Evolutionary conservation across 2,329 filamentous ascomycete genomes (phyloP), one percentile per base, ranked within the genome.

Genomic region (Whalleya microplaca): DNA sequence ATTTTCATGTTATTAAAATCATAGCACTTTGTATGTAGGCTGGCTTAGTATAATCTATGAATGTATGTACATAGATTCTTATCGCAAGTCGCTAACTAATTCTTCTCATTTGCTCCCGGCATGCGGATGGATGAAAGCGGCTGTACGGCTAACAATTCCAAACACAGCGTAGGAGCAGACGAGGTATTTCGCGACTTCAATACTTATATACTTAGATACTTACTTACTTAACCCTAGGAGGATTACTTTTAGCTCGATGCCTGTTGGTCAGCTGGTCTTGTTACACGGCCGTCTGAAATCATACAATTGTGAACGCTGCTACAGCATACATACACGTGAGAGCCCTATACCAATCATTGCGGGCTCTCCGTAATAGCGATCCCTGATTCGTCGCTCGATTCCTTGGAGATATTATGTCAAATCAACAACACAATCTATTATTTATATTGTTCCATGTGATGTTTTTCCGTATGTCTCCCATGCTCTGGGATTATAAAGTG

Each of bases 91-190:
- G 32, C 32, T 37, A 4, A 37, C 4, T 6, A 7, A 16, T 37
- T 14, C 14, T 27, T 9, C 14, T 37, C 32, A 37, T 12, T 37
- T 37, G 32, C 3, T 37, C 32, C 49, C 49, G 49, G 53, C 64
- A 56, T 41, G 23, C 23, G 45, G 42, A 56, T 41, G 48, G 51
- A 61, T 62, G 62, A 61, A 67, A 65, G 62, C 62, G 57, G 63
- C 45, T 63, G 44, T 41, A 54, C 43, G 44, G 53, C 58, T 51
- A 41, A 43, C 14, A 14, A 6, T 45, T 42, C 23, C 9, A 27
- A 9, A n/a, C 3, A 19, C 20, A 5, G 14, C 21, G 14, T 32
- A 47, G 20, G 12, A 41, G 21, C 29, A 47, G 42, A n/a, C 37
- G 8, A 32, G 12, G 20, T 52, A 56, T 57, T 54, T 58, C 63